A percentile compares a stretch with the other conserved stretches of the same genome.
Evolutionary conservation across 306 rosid species (phyloP).

Genomic region (Corylus americana): DNA sequence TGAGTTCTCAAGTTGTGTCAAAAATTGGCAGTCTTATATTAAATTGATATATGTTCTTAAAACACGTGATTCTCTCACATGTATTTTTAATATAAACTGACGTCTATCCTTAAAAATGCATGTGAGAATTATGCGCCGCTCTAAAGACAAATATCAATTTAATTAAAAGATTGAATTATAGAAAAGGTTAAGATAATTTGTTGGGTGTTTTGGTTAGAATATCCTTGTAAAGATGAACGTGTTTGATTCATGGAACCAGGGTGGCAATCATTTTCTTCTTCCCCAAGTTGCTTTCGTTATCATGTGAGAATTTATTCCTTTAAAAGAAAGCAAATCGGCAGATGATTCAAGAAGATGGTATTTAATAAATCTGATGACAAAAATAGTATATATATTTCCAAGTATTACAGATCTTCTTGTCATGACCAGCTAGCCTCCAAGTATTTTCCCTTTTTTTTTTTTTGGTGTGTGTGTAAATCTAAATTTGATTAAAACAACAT

Average conservation of each 20-base stretch:
- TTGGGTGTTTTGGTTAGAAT: neutral
- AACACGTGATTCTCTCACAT: too few species aligned
- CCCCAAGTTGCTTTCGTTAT: constrained; percentile 30
- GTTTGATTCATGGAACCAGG: constrained; percentile 34
- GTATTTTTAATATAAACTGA: too few species aligned
- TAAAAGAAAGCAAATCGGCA: constrained; percentile 13
- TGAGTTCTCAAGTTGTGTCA: too few species aligned
- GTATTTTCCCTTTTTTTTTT: neutral
- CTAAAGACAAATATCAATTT: too few species aligned
- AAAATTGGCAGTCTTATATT: too few species aligned
- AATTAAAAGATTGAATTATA: too few species aligned
- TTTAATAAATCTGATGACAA: neutral
- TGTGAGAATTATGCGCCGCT: too few species aligned
- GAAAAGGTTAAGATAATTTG: neutral
- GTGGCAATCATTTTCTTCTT: constrained; percentile 26
- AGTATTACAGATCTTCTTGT: too few species aligned
- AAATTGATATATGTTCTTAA: too few species aligned
- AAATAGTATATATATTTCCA: too few species aligned
- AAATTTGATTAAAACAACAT: neutral
- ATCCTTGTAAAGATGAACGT: neutral
- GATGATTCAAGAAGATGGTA: constrained; percentile 1
- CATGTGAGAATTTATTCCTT: constrained; percentile 16
- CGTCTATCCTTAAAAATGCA: too few species aligned
- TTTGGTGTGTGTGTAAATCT: neutral
- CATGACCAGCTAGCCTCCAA: too few species aligned